Evolutionary conservation across 2,329 filamentous ascomycete genomes (phyloP), one percentile per base, ranked within the genome.

Genomic region (Sclerotinia sclerotiorum): DNA sequence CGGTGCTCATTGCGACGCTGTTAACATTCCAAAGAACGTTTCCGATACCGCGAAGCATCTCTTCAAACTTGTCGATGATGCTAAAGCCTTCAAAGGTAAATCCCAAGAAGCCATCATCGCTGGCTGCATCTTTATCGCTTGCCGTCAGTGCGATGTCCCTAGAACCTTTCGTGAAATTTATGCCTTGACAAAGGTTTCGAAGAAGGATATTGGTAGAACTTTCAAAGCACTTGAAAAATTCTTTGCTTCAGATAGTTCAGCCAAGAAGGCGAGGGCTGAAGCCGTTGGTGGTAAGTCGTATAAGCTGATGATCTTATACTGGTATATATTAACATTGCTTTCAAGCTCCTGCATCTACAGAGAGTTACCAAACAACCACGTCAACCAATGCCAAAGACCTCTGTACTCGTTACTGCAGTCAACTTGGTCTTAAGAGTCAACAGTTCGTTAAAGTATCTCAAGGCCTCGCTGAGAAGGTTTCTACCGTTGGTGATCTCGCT

Each of bases 41-140:
- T 89, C 92, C 63, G 93, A 97, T 76, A 91, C 91, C 1, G 93
- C 95, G 70, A 97, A 97, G 83, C 91, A 96, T 78, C 90, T 98
- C 72, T 99, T 91, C 86, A 98, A 97, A 83, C 86, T 95, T 68
- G 92, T 94, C 32, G 93, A 97, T 75, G 95, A 99, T 80, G 90
- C 90, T 77, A 94, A 94, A 79, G 86, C 93, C 68, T 93, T 98
- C 85, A 97, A 97, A 82, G 94, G 94, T 78, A 99, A 99, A 81
- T 90, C 92, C 0, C 91, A 94, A 77, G 94, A 98, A 74, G 92
- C 92, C 68, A 90, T 99, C 73, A 94, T 98, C 73, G 95, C 95
- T 6, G 93, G 94, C 8, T 97, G 94, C 81, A 95, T 99, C 80
- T 98, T 99, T 83, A 94, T 99, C 75, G 93, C 95, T 52, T 98